Base-by-base conservation (phyloP, 2,329 filamentous ascomycete species). In the Chaetothyriales sp. region DNA sequence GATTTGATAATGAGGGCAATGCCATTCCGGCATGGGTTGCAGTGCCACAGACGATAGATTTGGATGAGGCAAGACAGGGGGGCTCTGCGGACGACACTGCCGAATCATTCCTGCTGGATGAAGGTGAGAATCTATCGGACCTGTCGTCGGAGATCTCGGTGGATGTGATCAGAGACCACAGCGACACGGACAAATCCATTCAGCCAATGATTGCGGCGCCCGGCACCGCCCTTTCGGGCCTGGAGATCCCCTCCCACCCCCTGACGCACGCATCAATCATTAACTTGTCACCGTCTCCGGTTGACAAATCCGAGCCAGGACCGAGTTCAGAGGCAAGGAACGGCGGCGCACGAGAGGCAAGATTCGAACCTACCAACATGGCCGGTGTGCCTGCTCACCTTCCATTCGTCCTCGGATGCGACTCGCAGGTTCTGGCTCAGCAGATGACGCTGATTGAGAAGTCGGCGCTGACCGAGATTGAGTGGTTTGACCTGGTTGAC, bases 381-480 rank as follows among this genome's bases (percentile, higher is more conserved):
- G 51, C 15, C 36, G 53, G 46, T 50, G 59, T 43, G 52, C 52
- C 63, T 25, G 62, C 68, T 7, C 79, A 83, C 61, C 65, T 80
- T 19, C 78, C 79, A 0, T 83, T 82, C 59, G 66, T 82, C 25
- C 68, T 83, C n/a, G 75, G 77, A 0, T 80, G 76, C 52, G 76
- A 79, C 58, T 79, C 79, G 1, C 72, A 77, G 52, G 62, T 73
- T 3, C 69, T 83, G 49, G 78, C 79, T 1, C 73, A 81, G 60
- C 79, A 83, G 60, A 71, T 83, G 52, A 82, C 78, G 1, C 67
- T 83, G 53, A 73, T 83, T 44, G 79, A 83, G 59, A 79, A 80
- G 63, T 79, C 80, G 49, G 79, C 79, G 1, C 64, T 83, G 22
- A 78, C 78, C 53, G 79, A 82, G 58, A 74, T 83, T 50, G 78